phyloP scores from a whole-genome alignment of 768 basidiomycete species.

The Roridomyces roridus region DNA sequence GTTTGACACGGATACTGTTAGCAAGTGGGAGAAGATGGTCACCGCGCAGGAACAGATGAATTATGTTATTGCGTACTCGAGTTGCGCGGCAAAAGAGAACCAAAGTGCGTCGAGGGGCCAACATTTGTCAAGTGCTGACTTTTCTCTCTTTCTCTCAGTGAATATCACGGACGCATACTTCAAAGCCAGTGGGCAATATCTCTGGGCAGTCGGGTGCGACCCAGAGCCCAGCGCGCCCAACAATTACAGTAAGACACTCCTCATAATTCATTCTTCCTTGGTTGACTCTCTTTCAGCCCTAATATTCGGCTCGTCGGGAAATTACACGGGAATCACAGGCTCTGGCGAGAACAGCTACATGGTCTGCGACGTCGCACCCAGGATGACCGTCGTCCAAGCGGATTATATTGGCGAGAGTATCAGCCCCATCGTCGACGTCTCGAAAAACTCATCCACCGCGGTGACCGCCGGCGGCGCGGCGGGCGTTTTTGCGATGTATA shows the following conservation, averaged over 20 bases:
- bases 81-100: neutral
- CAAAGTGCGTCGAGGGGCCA: neutral
- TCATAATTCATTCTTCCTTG: neutral
- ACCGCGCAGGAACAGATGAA: neutral
- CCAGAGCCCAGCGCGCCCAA: neutral
- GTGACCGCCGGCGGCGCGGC: neutral
- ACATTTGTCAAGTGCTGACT: too few relatives aligned
- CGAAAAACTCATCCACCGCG: neutral
- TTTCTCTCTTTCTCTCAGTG: neutral
- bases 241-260: constrained; percentile 6
- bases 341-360: constrained; percentile 5
- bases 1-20: neutral
- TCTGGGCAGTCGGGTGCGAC: constrained; percentile 12
- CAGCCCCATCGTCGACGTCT: neutral
- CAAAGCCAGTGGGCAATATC: neutral
- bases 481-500: constrained; percentile 10
- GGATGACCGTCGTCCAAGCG: neutral
- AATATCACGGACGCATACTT: constrained; percentile 10
- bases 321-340: constrained; percentile 6
- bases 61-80: neutral
- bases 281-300: neutral
- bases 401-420: neutral
- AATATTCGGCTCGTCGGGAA: constrained; percentile 4
- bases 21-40: neutral
- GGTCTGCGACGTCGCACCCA: constrained; percentile 12